Percentiles rank a stretch among this genome's conserved stretches.
Conservation (phyloP, 2,329 filamentous ascomycete species). For the Aschersonia sp. region DNA sequence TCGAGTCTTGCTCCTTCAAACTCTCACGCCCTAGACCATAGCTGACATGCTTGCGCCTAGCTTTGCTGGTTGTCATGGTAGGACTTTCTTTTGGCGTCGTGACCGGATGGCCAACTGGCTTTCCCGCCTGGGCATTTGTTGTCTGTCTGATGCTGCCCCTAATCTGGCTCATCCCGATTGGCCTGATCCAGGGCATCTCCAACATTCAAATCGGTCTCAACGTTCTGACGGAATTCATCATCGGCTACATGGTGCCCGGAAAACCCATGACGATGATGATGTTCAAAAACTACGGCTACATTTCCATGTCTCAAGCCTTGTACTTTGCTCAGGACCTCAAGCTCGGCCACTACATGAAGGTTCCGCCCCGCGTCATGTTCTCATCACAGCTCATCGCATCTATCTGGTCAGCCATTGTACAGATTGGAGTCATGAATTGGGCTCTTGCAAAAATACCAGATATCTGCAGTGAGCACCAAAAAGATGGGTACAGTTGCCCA, state of each 20-base stretch:
- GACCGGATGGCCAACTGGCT: slow-evolving; percentile 39
- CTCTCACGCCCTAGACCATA: slow-evolving; percentile 4
- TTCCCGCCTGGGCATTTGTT: slow-evolving; percentile 43
- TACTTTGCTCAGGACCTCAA: slow-evolving; percentile 54
- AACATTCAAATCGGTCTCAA: slow-evolving; percentile 53
- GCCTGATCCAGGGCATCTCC: slow-evolving; percentile 46
- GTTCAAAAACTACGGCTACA: slow-evolving; percentile 62
- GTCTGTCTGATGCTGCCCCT: slow-evolving; percentile 42
- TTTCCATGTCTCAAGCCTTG: slow-evolving; percentile 51
- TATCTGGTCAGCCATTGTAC: slow-evolving; percentile 45
- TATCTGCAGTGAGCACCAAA: slow-evolving; percentile 40
- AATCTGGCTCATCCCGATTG: slow-evolving; percentile 45
- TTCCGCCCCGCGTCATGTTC: slow-evolving; percentile 48
- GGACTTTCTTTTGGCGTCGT: slow-evolving; percentile 39
- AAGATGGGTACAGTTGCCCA: slow-evolving; percentile 42
- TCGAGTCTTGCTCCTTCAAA: slow-evolving; percentile 5
- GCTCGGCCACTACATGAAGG: slow-evolving; percentile 55
- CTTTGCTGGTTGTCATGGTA: slow-evolving; percentile 37
- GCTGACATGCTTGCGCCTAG: slow-evolving; percentile 7
- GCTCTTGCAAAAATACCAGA: slow-evolving; percentile 45
- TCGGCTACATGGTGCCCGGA: slow-evolving; percentile 60
- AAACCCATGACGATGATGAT: slow-evolving; percentile 62
- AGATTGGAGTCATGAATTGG: slow-evolving; percentile 53
- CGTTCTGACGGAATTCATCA: slow-evolving; percentile 58
- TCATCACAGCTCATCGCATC: slow-evolving; percentile 44